phyloP scores from a whole-genome alignment of 768 basidiomycete species.

The Austroboletus eburneus region DNA sequence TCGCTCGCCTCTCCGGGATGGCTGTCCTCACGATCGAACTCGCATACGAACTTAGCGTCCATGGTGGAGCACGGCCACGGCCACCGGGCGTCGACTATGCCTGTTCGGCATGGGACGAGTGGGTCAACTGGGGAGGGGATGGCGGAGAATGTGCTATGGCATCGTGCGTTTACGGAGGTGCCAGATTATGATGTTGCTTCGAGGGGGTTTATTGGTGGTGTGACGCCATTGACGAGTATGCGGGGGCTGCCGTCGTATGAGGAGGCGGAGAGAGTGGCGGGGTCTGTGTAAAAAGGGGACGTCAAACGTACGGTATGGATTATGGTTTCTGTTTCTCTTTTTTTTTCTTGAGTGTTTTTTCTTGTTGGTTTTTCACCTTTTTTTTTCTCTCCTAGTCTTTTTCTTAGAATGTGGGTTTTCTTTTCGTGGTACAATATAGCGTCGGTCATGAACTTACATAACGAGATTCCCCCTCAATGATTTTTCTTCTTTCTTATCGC shows the following conservation, averaged over 20 bases:
- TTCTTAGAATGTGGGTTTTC: too few relatives aligned
- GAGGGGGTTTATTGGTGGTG: conserved; percentile 85
- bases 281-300: not conserved
- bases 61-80: conserved; percentile 1
- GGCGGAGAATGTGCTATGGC: conserved; percentile 39
- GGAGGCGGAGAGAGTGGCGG: conserved; percentile 42
- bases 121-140: conserved; percentile 17
- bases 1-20: conserved; percentile 40
- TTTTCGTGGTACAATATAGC: too few relatives aligned
- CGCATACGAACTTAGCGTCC: conserved; percentile 29
- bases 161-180: conserved; percentile 68
- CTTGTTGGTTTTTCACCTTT: too few relatives aligned
- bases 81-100: conserved; percentile 2
- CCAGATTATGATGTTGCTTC: conserved; percentile 85
- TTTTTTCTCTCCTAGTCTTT: too few relatives aligned
- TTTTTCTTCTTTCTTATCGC: too few relatives aligned
- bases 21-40: conserved; percentile 36
- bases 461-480: too few relatives aligned
- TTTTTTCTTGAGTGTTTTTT: too few relatives aligned
- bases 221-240: conserved; percentile 77
- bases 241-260: conserved; percentile 85
- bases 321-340: too few relatives aligned
- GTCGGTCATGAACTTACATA: too few relatives aligned
- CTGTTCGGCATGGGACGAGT: too few relatives aligned
- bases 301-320: too few relatives aligned